Percentiles rank a stretch among this genome's conserved stretches.
Evolutionary conservation across 2,329 filamentous ascomycete genomes (phyloP).

Genomic region (Trichoderma cornu-damae): DNA sequence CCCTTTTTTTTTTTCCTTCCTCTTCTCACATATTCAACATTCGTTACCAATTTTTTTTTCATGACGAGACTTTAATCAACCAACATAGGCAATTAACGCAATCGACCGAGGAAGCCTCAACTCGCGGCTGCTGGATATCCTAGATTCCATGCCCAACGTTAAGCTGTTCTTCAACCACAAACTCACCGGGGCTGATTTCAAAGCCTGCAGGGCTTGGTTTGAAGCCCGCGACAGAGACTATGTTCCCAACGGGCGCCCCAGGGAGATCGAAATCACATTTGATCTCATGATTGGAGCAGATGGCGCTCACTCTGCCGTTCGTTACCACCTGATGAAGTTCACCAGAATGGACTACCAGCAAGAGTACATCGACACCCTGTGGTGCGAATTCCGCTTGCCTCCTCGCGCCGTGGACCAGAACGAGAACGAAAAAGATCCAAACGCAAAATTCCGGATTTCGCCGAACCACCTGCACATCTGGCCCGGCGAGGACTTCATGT

Average conservation of each 20-base stretch:
- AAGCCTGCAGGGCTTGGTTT: constrained; percentile 77
- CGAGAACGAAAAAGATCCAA: constrained; percentile 26
- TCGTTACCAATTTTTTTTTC: neutral
- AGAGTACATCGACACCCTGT: constrained; percentile 91
- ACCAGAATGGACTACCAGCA: constrained; percentile 86
- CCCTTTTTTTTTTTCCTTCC: neutral
- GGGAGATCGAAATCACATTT: constrained; percentile 78
- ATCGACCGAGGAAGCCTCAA: constrained; percentile 83
- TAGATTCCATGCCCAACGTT: constrained; percentile 83
- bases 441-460: constrained; percentile 66
- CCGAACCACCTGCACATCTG: constrained; percentile 96
- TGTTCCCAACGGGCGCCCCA: constrained; percentile 41
- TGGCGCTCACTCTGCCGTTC: constrained; percentile 84
- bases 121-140: constrained; percentile 72
- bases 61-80: constrained; percentile 15
- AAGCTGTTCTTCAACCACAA: constrained; percentile 92
- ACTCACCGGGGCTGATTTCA: constrained; percentile 83
- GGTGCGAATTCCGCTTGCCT: constrained; percentile 90
- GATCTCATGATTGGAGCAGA: constrained; percentile 93
- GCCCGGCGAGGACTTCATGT: constrained; percentile 93
- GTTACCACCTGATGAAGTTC: constrained; percentile 96
- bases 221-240: constrained; percentile 49
- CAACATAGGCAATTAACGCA: constrained; percentile 67
- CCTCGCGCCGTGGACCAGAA: constrained; percentile 36
- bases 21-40: neutral